Evolutionary conservation across 2,329 filamentous ascomycete species (phyloP).

Genomic region (Gnomoniopsis smithogilvyi): DNA sequence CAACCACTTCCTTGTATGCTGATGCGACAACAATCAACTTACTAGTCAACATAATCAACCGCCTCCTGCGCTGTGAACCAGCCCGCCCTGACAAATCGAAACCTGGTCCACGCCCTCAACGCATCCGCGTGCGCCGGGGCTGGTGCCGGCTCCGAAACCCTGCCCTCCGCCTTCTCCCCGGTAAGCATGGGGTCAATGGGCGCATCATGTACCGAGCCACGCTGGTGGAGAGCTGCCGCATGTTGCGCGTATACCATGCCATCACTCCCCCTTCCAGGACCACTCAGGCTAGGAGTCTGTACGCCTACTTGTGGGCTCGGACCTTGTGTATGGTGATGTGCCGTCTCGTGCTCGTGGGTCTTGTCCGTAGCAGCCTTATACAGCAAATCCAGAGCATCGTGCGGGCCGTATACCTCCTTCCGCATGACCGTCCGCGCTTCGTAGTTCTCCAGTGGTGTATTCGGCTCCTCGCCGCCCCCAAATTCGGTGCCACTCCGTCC

Average conservation of each 20-base stretch:
- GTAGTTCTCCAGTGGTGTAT: slow-evolving; percentile 61
- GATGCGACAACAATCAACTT: slow-evolving; percentile 30
- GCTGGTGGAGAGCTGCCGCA: slow-evolving; percentile 19
- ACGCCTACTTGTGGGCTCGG: slow-evolving; percentile 8
- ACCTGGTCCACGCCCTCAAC: slow-evolving; percentile 82
- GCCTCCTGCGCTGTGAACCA: slow-evolving; percentile 96
- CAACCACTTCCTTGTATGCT: not conserved
- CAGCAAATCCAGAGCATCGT: slow-evolving; percentile 87
- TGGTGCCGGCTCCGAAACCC: slow-evolving; percentile 36
- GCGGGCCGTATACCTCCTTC: slow-evolving; percentile 79
- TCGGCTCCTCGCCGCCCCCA: slow-evolving; percentile 47
- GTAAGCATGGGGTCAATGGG: slow-evolving; percentile 45
- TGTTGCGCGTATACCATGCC: slow-evolving; percentile 19
- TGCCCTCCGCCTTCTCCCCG: slow-evolving; percentile 34
- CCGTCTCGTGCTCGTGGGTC: slow-evolving; percentile 7
- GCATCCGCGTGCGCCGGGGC: slow-evolving; percentile 63
- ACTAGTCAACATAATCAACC: slow-evolving; percentile 92
- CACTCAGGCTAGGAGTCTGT: not conserved
- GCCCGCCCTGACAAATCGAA: slow-evolving; percentile 91
- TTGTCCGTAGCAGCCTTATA: slow-evolving; percentile 78
- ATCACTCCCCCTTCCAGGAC: not conserved
- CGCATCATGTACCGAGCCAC: slow-evolving; percentile 21
- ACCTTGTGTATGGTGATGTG: not conserved
- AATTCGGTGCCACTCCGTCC: slow-evolving; percentile 29
- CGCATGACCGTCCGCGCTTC: slow-evolving; percentile 65